Evolutionary conservation across 192 early-diverging fungal species (phyloP).

Genomic region (Podila epicladia): DNA sequence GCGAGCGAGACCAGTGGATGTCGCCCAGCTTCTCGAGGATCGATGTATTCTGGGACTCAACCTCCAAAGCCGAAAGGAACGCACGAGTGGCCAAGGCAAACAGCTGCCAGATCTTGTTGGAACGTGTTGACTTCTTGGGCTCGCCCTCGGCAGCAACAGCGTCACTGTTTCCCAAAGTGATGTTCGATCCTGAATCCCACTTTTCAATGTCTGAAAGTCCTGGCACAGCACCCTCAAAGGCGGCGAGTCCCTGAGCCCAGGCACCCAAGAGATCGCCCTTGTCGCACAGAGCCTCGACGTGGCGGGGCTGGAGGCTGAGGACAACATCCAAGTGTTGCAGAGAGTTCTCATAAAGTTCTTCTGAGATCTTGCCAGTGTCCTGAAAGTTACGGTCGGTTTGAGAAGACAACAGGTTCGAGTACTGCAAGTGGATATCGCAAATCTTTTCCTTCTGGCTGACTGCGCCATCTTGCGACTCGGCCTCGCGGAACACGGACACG

Average conservation of each 20-base stretch:
- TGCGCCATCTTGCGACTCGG: conserved; percentile 29
- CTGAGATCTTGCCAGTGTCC: conserved; percentile 45
- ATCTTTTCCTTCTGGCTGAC: conserved; percentile 48
- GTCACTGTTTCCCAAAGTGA: conserved; percentile 29
- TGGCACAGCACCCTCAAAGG: conserved; percentile 21
- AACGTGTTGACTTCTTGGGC: conserved; percentile 10
- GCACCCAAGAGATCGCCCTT: conserved; percentile 60
- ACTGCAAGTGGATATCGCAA: conserved; percentile 57
- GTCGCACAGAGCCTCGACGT: conserved; percentile 67
- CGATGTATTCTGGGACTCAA: conserved; percentile 59
- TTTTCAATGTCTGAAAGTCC: conserved; percentile 19
- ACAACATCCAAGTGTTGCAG: conserved; percentile 55
- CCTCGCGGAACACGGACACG: conserved; percentile 36
- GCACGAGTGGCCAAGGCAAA: conserved; percentile 54
- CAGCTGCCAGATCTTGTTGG: conserved; percentile 54
- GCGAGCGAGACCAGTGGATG: conserved; percentile 55
- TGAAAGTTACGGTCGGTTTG: conserved; percentile 59
- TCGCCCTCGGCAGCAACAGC: conserved; percentile 26
- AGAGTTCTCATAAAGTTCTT: conserved; percentile 49
- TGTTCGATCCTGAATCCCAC: conserved; percentile 30
- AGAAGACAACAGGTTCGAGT: conserved; percentile 53
- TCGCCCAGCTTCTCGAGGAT: conserved; percentile 64
- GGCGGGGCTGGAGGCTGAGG: conserved; percentile 40
- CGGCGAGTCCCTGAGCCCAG: conserved; percentile 55
- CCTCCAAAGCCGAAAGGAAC: conserved; percentile 52